Base-by-base conservation (phyloP, 768 basidiomycete genomes). In the Russula foetens region DNA sequence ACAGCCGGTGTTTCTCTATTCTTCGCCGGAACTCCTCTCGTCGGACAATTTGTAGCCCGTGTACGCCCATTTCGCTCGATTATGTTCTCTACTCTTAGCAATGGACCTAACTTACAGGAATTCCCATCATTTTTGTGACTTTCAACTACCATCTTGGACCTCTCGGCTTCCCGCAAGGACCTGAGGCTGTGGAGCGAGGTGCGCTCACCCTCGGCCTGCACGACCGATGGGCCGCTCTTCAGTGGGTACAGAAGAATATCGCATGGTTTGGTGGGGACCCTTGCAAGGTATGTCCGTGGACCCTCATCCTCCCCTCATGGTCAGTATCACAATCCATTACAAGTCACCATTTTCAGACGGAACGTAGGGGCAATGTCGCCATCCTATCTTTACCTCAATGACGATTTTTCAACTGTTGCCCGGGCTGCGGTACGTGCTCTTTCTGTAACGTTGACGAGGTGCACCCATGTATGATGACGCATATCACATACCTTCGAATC, bases 61-160 rank as follows among this genome's bases (percentile, higher is more conserved):
- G 63, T 63, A 63, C 7, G 60, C 26, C 4, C 31, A 33, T 33
- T 9, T 33, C 31, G 31, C 31, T 33, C 31, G 4, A 33, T 5
- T 9, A 33, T 5, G 31, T 33, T 33, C n/a, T 33, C 4, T 33
- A 33, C 31, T 33, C 31, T 41, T 9, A 33, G 44, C 31, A 28
- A 19, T 11, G 24, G 35, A 43, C 26, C 9, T n/a, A n/a, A 35
- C 21, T 50, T 15, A 33, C 43, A 63, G 63, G 63, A 50, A 41
- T 62, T 60, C 63, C 63, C 19, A 67, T 81, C 45, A 70, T 84
- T 48, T 78, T 75, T 64, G 81, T 79, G 31, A 75, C 73, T 39
- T 63, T 81, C 64, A 79, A 82, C 66, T 83, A 83, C 64, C 73
- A 82, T 41, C 65, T 82, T 17, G 77, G 76, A 7, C 74, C 77